Conservation (phyloP, 2,329 filamentous ascomycete species). For the Pestalotiopsis sp. region DNA sequence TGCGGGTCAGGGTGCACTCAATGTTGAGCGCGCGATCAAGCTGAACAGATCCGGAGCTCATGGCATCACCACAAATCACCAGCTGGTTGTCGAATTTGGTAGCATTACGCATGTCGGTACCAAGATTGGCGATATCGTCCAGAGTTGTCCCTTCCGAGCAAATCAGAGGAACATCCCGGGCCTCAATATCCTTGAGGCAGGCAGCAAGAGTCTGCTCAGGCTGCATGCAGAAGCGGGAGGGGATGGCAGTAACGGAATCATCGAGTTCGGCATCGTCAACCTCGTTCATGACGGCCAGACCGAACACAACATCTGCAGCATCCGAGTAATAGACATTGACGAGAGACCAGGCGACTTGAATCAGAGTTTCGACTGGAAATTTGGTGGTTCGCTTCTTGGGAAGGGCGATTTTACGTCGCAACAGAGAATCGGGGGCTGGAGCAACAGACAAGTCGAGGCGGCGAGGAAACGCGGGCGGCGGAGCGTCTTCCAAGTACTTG, state of each 20-base stretch:
- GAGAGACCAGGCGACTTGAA: constrained; percentile 11
- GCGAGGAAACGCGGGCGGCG: not conserved
- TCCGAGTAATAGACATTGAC: constrained; percentile 15
- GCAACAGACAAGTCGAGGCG: not conserved
- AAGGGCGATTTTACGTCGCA: not conserved
- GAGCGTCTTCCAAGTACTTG: constrained; percentile 5
- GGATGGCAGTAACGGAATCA: not conserved
- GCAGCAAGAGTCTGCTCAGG: constrained; percentile 3
- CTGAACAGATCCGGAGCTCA: constrained; percentile 7
- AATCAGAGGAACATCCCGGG: not conserved
- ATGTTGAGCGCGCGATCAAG: constrained; percentile 10
- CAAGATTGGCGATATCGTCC: constrained; percentile 8
- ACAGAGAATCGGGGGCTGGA: not conserved
- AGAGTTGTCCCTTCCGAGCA: constrained; percentile 3
- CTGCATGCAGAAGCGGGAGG: constrained; percentile 5
- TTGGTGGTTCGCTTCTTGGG: constrained; percentile 6
- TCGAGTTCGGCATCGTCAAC: constrained; percentile 1
- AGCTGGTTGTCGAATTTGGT: constrained; percentile 15
- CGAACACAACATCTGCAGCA: constrained; percentile 13
- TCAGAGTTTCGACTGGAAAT: not conserved
- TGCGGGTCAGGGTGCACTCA: constrained; percentile 8
- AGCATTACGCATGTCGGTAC: constrained; percentile 12
- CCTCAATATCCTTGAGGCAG: not conserved
- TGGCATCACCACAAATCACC: constrained; percentile 8
- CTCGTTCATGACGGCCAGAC: constrained; percentile 8